phyloP scores from a whole-genome alignment of 2,329 filamentous ascomycete genomes.

The Aspergillus tanneri region DNA sequence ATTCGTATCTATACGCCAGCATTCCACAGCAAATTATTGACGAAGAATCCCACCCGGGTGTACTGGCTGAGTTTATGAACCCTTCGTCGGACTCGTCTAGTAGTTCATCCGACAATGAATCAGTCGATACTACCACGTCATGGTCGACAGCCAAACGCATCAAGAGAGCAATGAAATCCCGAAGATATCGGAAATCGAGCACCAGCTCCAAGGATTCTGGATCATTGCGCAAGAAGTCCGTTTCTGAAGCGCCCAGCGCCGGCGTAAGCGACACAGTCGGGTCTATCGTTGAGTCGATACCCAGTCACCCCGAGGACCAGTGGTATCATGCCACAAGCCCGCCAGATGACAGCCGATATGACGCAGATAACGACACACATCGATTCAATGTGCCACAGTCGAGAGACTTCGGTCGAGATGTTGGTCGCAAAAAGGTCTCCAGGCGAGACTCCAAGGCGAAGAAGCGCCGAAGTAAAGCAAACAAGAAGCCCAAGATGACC shows the following conservation, averaged over 20 bases:
- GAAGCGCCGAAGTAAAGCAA: conserved; percentile 22
- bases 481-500: conserved; percentile 22
- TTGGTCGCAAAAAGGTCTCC: conserved; percentile 14
- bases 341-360: conserved; percentile 30
- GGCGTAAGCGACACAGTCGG: conserved; percentile 18
- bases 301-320: conserved; percentile 22
- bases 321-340: conserved; percentile 26
- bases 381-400: conserved; percentile 25
- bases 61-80: conserved; percentile 78
- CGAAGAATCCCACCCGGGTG: conserved; percentile 82
- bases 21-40: conserved; percentile 92
- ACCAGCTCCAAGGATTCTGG: conserved; percentile 59
- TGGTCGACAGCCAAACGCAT: conserved; percentile 73
- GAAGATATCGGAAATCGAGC: conserved; percentile 75
- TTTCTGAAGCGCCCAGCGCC: conserved; percentile 15
- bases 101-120: conserved; percentile 62
- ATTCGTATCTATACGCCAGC: conserved; percentile 87
- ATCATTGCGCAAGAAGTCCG: conserved; percentile 24
- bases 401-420: conserved; percentile 29
- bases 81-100: conserved; percentile 44
- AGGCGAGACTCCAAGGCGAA: conserved; percentile 15
- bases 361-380: conserved; percentile 27
- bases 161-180: conserved; percentile 69
- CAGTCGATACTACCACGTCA: conserved; percentile 65
- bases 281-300: conserved; percentile 25